Evolutionary conservation across 345 rosid genomes (phyloP).

Genomic region (Salix dunnii): DNA sequence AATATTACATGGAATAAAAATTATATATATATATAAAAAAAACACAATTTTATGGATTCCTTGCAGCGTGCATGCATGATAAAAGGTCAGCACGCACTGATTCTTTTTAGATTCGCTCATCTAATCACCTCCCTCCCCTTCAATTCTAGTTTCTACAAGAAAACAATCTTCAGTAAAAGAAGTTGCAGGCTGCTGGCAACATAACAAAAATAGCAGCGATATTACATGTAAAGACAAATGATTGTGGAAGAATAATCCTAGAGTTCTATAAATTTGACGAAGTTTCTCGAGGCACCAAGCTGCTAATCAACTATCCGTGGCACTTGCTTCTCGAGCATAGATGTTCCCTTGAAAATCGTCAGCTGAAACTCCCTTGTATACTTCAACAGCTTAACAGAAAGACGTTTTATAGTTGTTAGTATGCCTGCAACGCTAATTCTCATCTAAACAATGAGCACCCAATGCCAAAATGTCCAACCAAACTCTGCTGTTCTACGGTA

Average conservation of each 20-base stretch:
- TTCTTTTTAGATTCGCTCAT: conserved; percentile 8
- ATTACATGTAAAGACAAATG: neutral
- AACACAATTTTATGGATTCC: neutral
- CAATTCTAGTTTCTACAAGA: conserved; percentile 17
- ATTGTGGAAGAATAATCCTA: neutral
- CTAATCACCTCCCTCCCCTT: neutral
- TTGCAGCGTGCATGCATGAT: conserved; percentile 28
- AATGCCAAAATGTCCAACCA: too few species aligned
- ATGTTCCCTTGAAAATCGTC: conserved; percentile 80
- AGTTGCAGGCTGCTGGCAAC: neutral
- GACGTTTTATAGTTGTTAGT: neutral
- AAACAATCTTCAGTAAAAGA: neutral
- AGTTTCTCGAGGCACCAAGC: neutral
- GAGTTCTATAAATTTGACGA: neutral
- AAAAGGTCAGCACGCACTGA: conserved; percentile 40
- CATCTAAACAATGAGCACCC: too few species aligned
- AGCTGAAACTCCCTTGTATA: conserved; percentile 68
- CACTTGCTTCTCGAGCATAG: conserved; percentile 82
- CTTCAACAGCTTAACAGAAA: conserved; percentile 46
- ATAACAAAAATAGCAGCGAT: conserved; percentile 8
- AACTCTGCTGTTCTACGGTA: too few species aligned
- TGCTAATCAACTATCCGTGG: conserved; percentile 15
- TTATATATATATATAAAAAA: rapidly evolving
- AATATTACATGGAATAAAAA: too few species aligned
- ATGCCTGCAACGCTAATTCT: neutral